Evolutionary conservation across 2,329 filamentous ascomycete genomes (phyloP).

Genomic region (Venturia effusa): DNA sequence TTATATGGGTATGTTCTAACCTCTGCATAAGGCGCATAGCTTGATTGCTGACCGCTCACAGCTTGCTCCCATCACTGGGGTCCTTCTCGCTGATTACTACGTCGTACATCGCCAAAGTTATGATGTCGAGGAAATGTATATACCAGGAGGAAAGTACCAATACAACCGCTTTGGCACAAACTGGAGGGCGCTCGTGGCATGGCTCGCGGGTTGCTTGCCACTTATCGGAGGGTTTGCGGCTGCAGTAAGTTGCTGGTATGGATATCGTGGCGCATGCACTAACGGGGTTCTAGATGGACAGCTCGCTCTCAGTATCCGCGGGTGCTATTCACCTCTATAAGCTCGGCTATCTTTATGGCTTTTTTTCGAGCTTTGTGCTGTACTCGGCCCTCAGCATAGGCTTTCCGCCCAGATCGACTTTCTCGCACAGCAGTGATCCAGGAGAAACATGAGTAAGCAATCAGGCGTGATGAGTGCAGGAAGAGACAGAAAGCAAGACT

Average conservation of each 20-base stretch:
- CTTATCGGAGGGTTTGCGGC: slow-evolving; percentile 17
- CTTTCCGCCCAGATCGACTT: slow-evolving; percentile 15
- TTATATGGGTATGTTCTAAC: slow-evolving; percentile 8
- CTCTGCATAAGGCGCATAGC: not conserved
- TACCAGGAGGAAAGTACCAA: slow-evolving; percentile 16
- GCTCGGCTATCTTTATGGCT: slow-evolving; percentile 17
- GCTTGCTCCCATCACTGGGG: slow-evolving; percentile 14
- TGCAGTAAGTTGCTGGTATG: slow-evolving; percentile 9
- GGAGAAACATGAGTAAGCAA: not conserved
- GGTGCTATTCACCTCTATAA: slow-evolving; percentile 15
- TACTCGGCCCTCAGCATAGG: slow-evolving; percentile 2
- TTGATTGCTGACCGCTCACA: not conserved
- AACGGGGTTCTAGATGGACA: not conserved
- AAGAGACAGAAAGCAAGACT: not conserved
- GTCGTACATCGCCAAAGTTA: slow-evolving; percentile 16
- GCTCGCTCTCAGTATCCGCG: slow-evolving; percentile 7
- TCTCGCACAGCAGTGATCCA: not conserved
- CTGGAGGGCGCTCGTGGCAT: slow-evolving; percentile 18
- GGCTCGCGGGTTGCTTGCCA: slow-evolving; percentile 15
- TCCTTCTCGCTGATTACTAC: slow-evolving; percentile 16
- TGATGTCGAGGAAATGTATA: slow-evolving; percentile 18
- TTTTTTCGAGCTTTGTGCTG: slow-evolving; percentile 13
- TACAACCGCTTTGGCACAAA: slow-evolving; percentile 18
- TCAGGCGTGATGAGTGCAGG: not conserved
- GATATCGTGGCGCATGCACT: not conserved